A percentile compares a stretch with the other conserved stretches of the same genome.
phyloP scores from a whole-genome alignment of 1,139 yeast genomes.

The Nakaseomyces kungkrabaensis region DNA sequence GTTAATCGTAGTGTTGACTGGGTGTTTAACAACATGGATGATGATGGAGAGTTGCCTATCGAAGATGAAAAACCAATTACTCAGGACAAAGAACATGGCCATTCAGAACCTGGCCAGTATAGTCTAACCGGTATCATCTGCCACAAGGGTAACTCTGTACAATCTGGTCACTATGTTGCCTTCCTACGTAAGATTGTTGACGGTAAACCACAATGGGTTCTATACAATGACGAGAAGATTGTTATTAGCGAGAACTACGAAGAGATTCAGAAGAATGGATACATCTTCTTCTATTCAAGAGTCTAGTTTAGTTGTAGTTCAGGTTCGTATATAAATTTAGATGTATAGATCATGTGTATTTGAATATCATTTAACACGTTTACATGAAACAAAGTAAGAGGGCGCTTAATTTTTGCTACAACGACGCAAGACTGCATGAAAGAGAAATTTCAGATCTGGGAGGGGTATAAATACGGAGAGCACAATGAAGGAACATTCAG shows the following conservation, averaged over 20 bases:
- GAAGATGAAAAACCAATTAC: constrained; percentile 4
- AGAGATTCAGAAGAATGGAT: constrained; percentile 56
- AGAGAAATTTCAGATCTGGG: not conserved
- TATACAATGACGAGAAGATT: constrained; percentile 91
- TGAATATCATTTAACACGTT: not conserved
- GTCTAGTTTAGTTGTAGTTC: not conserved
- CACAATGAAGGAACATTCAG: not conserved
- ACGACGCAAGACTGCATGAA: not conserved
- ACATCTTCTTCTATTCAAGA: constrained; percentile 37
- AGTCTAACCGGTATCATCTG: constrained; percentile 65
- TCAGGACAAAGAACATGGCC: constrained; percentile 20
- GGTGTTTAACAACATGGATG: constrained; percentile 73
- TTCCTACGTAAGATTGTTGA: constrained; percentile 44
- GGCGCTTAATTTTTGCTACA: constrained; percentile 2
- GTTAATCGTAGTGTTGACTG: constrained; percentile 79
- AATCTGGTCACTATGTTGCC: constrained; percentile 93
- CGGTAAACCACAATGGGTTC: constrained; percentile 53
- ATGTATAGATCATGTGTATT: too few species aligned
- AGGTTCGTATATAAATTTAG: not conserved
- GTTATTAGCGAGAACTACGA: constrained; percentile 49
- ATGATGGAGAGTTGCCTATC: constrained; percentile 36
- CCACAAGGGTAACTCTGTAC: constrained; percentile 90
- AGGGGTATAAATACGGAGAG: not conserved
- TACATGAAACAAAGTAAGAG: not conserved
- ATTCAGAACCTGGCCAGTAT: constrained; percentile 35